Conservation (phyloP, 2,329 filamentous ascomycete species). For the Colletotrichum graminicola region DNA sequence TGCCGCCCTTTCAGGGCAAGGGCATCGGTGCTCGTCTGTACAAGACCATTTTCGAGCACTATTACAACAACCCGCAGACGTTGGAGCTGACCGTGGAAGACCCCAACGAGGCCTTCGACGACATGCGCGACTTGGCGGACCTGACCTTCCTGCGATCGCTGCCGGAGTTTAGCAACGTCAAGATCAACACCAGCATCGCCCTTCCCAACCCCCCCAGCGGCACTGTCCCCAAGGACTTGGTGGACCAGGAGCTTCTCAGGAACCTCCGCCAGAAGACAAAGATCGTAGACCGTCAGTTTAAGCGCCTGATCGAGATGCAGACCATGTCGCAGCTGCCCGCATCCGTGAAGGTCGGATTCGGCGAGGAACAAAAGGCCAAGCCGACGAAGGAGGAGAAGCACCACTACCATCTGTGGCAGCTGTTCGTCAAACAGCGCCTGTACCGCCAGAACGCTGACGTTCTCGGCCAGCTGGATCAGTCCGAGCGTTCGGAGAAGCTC, state of each 20-base stretch:
- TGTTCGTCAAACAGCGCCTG: conserved; percentile 82
- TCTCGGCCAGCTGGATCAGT: conserved; percentile 75
- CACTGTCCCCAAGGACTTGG: conserved; percentile 61
- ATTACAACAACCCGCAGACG: conserved; percentile 75
- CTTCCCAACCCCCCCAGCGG: conserved; percentile 61
- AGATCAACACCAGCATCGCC: conserved; percentile 64
- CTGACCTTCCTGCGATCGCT: conserved; percentile 72
- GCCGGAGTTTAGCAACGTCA: conserved; percentile 68
- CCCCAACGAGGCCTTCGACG: conserved; percentile 87
- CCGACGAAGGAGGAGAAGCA: conserved; percentile 69
- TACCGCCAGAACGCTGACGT: conserved; percentile 81
- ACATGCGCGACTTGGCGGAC: conserved; percentile 82
- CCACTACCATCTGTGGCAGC: conserved; percentile 77
- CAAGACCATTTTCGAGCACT: conserved; percentile 79
- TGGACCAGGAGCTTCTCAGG: conserved; percentile 69
- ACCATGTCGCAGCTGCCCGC: conserved; percentile 71
- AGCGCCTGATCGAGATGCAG: conserved; percentile 81
- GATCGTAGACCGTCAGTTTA: conserved; percentile 82
- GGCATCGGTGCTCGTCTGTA: conserved; percentile 88
- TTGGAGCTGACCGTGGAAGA: conserved; percentile 94
- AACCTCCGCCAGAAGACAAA: conserved; percentile 72
- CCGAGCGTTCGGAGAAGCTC: conserved; percentile 79
- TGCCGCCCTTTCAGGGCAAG: conserved; percentile 86
- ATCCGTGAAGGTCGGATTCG: conserved; percentile 66
- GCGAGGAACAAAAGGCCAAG: conserved; percentile 55